These are phyloP conservation scores for Pistacia integerrima DNA, from an alignment of 345 rosid species.

Conservation along the genomic window DNA sequence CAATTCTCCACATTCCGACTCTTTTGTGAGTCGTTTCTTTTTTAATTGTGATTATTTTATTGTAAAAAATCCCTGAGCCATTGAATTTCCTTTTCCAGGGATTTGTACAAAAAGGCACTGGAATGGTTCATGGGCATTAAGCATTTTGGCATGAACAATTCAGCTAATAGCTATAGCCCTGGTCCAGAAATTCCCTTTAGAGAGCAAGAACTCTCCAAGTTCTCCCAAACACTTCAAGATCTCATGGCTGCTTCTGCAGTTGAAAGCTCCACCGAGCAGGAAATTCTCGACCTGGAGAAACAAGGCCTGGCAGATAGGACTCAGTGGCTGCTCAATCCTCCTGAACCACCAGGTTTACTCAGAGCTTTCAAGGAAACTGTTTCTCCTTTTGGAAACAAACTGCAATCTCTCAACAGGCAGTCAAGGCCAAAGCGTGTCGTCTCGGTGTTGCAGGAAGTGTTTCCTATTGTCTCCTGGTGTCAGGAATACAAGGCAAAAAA, in stretches of 20 bases:
- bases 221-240: constrained; percentile 97
- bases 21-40: not conserved
- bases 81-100: not conserved
- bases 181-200: constrained; percentile 22
- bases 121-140: not conserved
- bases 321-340: constrained; percentile 69
- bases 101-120: not conserved
- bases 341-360: constrained; percentile 68
- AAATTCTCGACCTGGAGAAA: constrained; percentile 42
- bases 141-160: not conserved
- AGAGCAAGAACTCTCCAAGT: constrained; percentile 44
- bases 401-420: constrained; percentile 28
- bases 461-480: constrained; percentile 80
- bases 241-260: constrained; percentile 44
- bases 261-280: constrained; percentile 26
- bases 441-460: constrained; percentile 41
- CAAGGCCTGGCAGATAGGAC: constrained; percentile 37
- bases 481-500: constrained; percentile 48
- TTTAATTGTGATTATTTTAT: no score
- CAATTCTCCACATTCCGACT: not conserved
- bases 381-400: constrained; percentile 33
- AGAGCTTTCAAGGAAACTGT: constrained; percentile 35
- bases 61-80: not conserved
- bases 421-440: constrained; percentile 31
- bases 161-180: constrained; percentile 22